Evolutionary conservation across 2,329 filamentous ascomycete species (phyloP).

Genomic region (Ophiocordyceps camponoti-saundersi): DNA sequence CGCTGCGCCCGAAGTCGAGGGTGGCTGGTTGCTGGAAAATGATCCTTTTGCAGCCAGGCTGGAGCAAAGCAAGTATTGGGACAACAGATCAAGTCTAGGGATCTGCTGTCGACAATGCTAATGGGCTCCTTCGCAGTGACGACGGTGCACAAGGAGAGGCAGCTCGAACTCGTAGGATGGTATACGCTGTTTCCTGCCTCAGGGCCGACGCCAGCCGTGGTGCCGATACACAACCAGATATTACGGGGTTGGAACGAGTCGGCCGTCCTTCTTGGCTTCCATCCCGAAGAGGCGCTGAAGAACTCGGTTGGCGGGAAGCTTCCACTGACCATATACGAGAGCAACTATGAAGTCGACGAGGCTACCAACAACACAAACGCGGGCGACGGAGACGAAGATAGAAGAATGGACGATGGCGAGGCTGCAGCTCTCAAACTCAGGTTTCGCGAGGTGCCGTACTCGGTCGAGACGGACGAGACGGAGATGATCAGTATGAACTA

Average conservation of each 20-base stretch:
- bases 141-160: slow-evolving; percentile 69
- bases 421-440: slow-evolving; percentile 38
- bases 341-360: slow-evolving; percentile 56
- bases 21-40: slow-evolving; percentile 44
- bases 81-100: too few relatives aligned
- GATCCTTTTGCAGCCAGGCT: slow-evolving; percentile 63
- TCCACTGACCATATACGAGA: slow-evolving; percentile 84
- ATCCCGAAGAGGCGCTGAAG: slow-evolving; percentile 42
- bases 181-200: slow-evolving; percentile 61
- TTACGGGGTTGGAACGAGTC: slow-evolving; percentile 65
- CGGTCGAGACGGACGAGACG: slow-evolving; percentile 82
- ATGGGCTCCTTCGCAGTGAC: slow-evolving; percentile 42
- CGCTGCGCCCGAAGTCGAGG: slow-evolving; percentile 26
- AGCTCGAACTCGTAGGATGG: slow-evolving; percentile 81
- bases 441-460: slow-evolving; percentile 73
- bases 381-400: slow-evolving; percentile 41
- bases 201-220: slow-evolving; percentile 51
- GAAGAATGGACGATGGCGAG: slow-evolving; percentile 53
- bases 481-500: slow-evolving; percentile 98
- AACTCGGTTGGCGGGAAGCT: slow-evolving; percentile 58
- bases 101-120: not conserved
- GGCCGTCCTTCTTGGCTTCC: slow-evolving; percentile 75
- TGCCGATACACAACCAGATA: slow-evolving; percentile 66
- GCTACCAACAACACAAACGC: slow-evolving; percentile 12
- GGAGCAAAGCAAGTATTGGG: slow-evolving; percentile 51